Percentiles rank a stretch among this genome's conserved stretches.
These are phyloP conservation scores for Daldinia loculata DNA, from an alignment of 495 filamentous ascomycete genomes.

Conservation along the genomic window DNA sequence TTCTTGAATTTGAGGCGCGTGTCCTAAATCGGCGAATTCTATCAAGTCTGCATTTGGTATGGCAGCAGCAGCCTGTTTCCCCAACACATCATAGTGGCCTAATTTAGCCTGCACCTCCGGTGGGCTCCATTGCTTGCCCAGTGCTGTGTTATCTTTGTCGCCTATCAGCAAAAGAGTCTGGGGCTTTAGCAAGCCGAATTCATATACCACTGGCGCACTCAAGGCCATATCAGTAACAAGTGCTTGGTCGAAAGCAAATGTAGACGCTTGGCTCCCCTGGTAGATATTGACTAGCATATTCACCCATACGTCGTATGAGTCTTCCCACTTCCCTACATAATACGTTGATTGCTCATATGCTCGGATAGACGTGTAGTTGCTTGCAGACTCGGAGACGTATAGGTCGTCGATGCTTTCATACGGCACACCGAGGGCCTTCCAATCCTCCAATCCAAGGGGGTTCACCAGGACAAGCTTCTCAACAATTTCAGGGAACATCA, in stretches of 20 bases:
- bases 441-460: constrained; percentile 58
- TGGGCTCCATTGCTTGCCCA: constrained; percentile 58
- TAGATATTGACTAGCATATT: constrained; percentile 58
- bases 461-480: constrained; percentile 47
- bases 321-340: constrained; percentile 51
- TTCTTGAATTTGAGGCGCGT: constrained; percentile 57
- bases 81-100: constrained; percentile 54
- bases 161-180: constrained; percentile 53
- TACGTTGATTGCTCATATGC: constrained; percentile 57
- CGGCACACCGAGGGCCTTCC: constrained; percentile 54
- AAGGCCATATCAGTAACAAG: constrained; percentile 55
- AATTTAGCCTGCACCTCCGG: constrained; percentile 50
- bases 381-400: constrained; percentile 43
- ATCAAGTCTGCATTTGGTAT: constrained; percentile 53
- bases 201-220: constrained; percentile 55
- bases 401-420: constrained; percentile 47
- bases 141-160: constrained; percentile 53
- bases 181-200: constrained; percentile 48
- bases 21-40: constrained; percentile 52
- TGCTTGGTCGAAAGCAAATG: constrained; percentile 50
- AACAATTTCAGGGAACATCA: constrained; percentile 52
- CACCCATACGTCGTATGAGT: constrained; percentile 55
- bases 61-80: constrained; percentile 49
- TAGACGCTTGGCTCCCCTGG: constrained; percentile 42
- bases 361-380: constrained; percentile 49